Percentiles rank a stretch among this genome's conserved stretches.
These are phyloP conservation scores for Beauveria australis DNA, from an alignment of 2,329 filamentous ascomycete genomes.

Conservation along the genomic window DNA sequence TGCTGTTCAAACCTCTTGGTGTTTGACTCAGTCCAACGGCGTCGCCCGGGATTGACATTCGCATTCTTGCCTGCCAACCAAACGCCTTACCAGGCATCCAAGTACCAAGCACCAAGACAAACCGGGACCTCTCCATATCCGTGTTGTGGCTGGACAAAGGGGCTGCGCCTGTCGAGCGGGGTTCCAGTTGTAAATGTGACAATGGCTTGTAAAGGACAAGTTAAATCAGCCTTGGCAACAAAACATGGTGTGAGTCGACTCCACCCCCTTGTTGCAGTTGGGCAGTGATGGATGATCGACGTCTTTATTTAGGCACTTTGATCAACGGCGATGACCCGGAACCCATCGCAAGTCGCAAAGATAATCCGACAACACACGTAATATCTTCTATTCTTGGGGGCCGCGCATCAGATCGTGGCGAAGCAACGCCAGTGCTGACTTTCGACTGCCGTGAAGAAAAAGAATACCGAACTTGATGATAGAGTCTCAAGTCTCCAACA, in stretches of 20 bases:
- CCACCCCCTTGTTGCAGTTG: neutral
- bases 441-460: neutral
- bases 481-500: neutral
- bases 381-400: conserved; percentile 6
- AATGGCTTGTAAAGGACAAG: too few relatives aligned
- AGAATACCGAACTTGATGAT: neutral
- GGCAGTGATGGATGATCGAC: neutral
- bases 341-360: neutral
- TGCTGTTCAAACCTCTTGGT: too few relatives aligned
- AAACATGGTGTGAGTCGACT: neutral
- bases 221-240: neutral
- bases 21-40: too few relatives aligned
- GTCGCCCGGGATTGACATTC: neutral
- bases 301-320: neutral
- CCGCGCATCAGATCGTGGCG: neutral
- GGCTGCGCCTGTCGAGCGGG: neutral
- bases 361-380: conserved; percentile 6
- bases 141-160: neutral
- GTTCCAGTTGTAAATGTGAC: neutral
- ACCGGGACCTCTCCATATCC: neutral
- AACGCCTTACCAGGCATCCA: neutral
- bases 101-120: neutral
- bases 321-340: neutral
- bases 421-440: neutral
- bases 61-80: neutral